These are phyloP conservation scores for Saturnispora galanensis DNA, from an alignment of 805 yeast species.

Conservation along the genomic window DNA sequence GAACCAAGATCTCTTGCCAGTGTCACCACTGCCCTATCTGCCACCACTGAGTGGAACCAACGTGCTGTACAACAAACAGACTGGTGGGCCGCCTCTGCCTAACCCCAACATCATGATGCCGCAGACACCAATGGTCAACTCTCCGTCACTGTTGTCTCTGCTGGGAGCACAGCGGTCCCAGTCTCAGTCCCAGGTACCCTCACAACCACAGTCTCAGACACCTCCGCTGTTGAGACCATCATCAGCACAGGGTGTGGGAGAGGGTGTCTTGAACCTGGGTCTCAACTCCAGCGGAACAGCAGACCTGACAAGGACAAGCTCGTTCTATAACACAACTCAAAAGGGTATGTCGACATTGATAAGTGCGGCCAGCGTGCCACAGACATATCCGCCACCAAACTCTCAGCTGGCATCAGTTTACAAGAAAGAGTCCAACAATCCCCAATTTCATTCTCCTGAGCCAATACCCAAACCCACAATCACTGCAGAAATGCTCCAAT, in stretches of 20 bases:
- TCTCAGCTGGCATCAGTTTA: constrained; percentile 2
- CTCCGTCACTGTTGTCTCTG: not conserved
- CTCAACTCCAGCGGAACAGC: not conserved
- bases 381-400: not conserved
- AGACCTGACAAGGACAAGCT: not conserved
- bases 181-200: not conserved
- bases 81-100: too few relatives aligned
- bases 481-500: constrained; percentile 29
- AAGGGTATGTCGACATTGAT: constrained; percentile 4
- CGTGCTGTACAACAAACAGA: too few relatives aligned
- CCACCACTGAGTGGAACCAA: too few relatives aligned
- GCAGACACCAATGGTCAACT: too few relatives aligned
- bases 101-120: too few relatives aligned
- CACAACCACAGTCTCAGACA: not conserved
- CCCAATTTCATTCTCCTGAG: constrained; percentile 10
- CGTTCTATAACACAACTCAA: constrained; percentile 2
- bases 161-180: not conserved
- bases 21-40: too few relatives aligned
- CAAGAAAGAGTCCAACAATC: constrained; percentile 2
- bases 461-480: constrained; percentile 16
- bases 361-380: not conserved
- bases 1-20: too few relatives aligned
- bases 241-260: too few relatives aligned
- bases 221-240: constrained; percentile 1
- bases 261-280: too few relatives aligned